Evolutionary conservation across 805 yeast species (phyloP).

Genomic region (Priceomyces melissophilus): DNA sequence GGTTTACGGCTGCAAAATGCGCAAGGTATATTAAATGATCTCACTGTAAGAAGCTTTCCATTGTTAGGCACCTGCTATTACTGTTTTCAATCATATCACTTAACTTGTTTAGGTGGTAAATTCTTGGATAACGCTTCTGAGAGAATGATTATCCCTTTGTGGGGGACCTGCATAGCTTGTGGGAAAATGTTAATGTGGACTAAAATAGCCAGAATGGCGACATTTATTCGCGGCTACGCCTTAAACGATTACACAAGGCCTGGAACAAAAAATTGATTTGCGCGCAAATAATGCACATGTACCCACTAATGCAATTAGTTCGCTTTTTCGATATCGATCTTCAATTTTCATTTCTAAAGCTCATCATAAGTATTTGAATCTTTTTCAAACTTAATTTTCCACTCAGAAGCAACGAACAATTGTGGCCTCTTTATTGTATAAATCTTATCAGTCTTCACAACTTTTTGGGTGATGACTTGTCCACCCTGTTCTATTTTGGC

Average conservation of each 20-base stretch:
- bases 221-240: constrained; percentile 16
- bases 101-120: constrained; percentile 34
- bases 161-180: constrained; percentile 17
- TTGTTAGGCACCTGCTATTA: constrained; percentile 31
- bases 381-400: constrained; percentile 39
- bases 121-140: constrained; percentile 3
- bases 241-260: constrained; percentile 10
- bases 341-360: constrained; percentile 10
- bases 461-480: constrained; percentile 30
- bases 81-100: constrained; percentile 35
- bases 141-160: constrained; percentile 10
- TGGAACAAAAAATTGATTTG: too few relatives aligned
- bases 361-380: constrained; percentile 22
- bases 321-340: too few relatives aligned
- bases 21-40: neutral
- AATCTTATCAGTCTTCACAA: constrained; percentile 11
- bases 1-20: neutral
- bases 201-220: constrained; percentile 16
- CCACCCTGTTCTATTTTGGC: constrained; percentile 37
- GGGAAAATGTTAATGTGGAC: constrained; percentile 14
- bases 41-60: constrained; percentile 18
- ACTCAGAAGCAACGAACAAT: constrained; percentile 42
- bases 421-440: constrained; percentile 47
- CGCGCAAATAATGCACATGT: too few relatives aligned
- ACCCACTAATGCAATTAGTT: too few relatives aligned